Base-by-base conservation (phyloP, 257 asterid genomes). In the Salvia hispanica region DNA sequence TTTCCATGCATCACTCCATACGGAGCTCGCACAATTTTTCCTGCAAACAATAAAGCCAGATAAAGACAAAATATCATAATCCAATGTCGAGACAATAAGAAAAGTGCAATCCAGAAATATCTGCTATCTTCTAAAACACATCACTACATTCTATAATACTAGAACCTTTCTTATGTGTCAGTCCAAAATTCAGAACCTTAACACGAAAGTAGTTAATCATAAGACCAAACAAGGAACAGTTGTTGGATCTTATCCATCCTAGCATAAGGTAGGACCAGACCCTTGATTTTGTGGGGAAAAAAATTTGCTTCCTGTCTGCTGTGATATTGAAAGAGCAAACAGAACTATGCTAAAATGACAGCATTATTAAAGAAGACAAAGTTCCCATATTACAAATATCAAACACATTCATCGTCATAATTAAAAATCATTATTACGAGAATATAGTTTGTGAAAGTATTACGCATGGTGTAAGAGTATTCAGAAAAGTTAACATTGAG, bases 1-100 rank as follows among this genome's bases (percentile, higher is more conserved):
- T 94, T 94, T 40, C 96, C 97, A 55, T 91, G 99, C 85, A 91
- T 76, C 48, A 88, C 99, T 8, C 99, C 97, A 71, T 69, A 77
- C 43, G 99, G 95, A 78, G 99, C 79, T 54, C 96, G 81, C 65
- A 88, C 95, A 60, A 88, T 76, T 78, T 85, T 91, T 52, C 96
- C 99, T 90, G 85, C 64, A 76, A 78, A 67, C 64, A 13, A 59
- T 48, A 9, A 59, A 18, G 6, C 11, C 51, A 53, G 45, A 68
- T 59, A 63, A 58, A 69, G 12, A 61, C 13, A 21, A 6, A 53
- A 53, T 53, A 53, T 53, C 37, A 9, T 21, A 12, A 53, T 21
- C 58, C 37, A 16, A 53, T 52, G 34, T 52, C 2, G 18, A 57
- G 31, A 3, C 44, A 48, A 65, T 60, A n/a, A 69, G 43, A 61